phyloP scores from a whole-genome alignment of 1,284 basidiomycete species.

The Rhodotorula sp. region DNA sequence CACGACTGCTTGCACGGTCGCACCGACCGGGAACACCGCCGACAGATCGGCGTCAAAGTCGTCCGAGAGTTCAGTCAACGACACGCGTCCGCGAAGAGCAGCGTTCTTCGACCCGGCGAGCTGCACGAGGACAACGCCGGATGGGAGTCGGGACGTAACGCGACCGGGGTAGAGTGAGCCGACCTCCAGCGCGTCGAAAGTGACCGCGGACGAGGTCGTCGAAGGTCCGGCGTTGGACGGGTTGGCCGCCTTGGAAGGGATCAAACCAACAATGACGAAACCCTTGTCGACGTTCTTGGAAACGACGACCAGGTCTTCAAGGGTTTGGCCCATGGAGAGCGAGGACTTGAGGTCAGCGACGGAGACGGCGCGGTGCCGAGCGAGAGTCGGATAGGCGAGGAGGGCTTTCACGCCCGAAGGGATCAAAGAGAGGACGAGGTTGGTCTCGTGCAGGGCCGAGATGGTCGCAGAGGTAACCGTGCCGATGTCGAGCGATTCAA shows the following conservation, averaged over 20 bases:
- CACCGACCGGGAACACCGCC: constrained; percentile 46
- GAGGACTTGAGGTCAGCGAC: constrained; percentile 67
- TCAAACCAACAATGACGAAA: constrained; percentile 76
- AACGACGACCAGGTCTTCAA: constrained; percentile 79
- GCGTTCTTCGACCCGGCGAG: constrained; percentile 54
- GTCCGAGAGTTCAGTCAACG: constrained; percentile 77
- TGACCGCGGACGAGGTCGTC: constrained; percentile 50
- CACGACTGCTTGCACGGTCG: constrained; percentile 29
- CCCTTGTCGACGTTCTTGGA: constrained; percentile 85
- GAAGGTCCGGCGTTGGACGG: constrained; percentile 42
- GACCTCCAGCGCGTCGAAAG: constrained; percentile 63
- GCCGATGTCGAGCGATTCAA: constrained; percentile 57
- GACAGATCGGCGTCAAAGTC: constrained; percentile 56
- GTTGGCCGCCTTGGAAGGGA: constrained; percentile 47
- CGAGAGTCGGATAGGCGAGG: constrained; percentile 79
- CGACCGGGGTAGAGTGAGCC: constrained; percentile 71
- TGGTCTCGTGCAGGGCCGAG: constrained; percentile 77
- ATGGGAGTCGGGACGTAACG: constrained; percentile 59
- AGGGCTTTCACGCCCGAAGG: constrained; percentile 68
- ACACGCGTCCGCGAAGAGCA: constrained; percentile 68
- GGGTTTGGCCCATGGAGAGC: constrained; percentile 66
- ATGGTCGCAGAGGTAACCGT: constrained; percentile 68
- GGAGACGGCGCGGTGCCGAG: constrained; percentile 69
- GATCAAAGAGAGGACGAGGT: constrained; percentile 66
- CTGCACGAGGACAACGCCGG: constrained; percentile 68